Base-by-base conservation (phyloP, 768 basidiomycete genomes). In the Calocera viscosa region DNA sequence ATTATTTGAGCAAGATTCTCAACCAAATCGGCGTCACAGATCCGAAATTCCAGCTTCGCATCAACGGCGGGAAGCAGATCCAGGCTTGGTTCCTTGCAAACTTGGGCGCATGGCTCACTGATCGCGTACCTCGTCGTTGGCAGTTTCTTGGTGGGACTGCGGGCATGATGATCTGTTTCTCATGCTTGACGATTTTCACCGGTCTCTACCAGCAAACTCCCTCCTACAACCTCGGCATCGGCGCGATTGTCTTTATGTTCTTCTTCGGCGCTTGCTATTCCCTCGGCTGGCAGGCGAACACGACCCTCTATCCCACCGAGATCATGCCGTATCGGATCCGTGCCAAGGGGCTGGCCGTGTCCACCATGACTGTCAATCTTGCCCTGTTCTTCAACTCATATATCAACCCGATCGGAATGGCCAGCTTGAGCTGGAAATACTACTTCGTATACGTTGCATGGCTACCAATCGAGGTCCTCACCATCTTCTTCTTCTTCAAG, bases 391-490 rank as follows among this genome's bases (percentile, higher is more conserved):
- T 71, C 66, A 71, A 71, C 69, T 64, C 64, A 14, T 70, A 67
- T 49, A 68, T 71, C 67, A 71, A 71, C 53, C 70, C 70, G 17
- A 69, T 71, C 63, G 70, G 70, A 1, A 71, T 69, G 68, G 63
- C 64, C 28, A 69, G 69, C 35, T 64, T 67, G 0, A 69, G 70
- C 2, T 71, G 70, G 70, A 71, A 71, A 35, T 69, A 67, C 49
- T 89, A 89, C 74, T 80, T 85, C 75, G 81, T 60, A 11, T 60
- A 60, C 53, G 53, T 60, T 10, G 53, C 53, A 2, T 60, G 53
- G 53, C 53, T 60, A 5, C 53, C 53, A 2, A 5, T 2, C 53
- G 53, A 60, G 30, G 53, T 60, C 14, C 14, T 30, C 11, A 60
- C 30, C 24, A 60, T 60, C 2, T 26, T 60, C 26, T 60, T 38